Evolutionary conservation across 495 filamentous ascomycete species (phyloP), one percentile per base, ranked within the genome.

Genomic region (Parathielavia appendiculata): DNA sequence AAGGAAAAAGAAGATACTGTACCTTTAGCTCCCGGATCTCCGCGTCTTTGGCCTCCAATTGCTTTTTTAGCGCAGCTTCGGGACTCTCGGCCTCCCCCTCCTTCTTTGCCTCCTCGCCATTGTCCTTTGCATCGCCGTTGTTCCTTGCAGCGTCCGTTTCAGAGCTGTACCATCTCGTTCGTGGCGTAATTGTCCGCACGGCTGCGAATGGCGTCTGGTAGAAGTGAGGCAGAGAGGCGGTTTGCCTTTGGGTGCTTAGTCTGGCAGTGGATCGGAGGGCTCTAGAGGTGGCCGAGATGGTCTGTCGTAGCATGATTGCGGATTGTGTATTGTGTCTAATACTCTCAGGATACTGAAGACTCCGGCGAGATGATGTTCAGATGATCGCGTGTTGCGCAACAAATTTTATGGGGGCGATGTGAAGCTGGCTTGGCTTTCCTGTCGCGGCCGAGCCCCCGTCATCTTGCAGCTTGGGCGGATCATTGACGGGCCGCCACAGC

Each of bases 1-100:
- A 16, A 6, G 23, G 17, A 22, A 32, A 32, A 50, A 41, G 64
- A 71, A 40, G 26, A 6, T 30, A 30, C 26, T 30, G 26, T 76
- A 96, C 93, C 84, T 96, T 97, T 72, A 92, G 78, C 47, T 96
- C 90, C 60, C 88, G 73, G 36, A 84, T 81, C 69, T 97, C 92
- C 70, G 84, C 86, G 44, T 88, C 85, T 79, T 92, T 95, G 49
- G 83, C 79, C 71, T 96, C 91, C 10, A 96, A 71, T 78, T 95
- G 85, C 69, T 83, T 57, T 30, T 44, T 57, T 12, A 57, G 46
- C 9, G 66, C 66, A 40, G 70, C 69, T 20, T 69, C 70, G 44
- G 60, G 64, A 74, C 44, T 71, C 73, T 56, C 66, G 58, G 45
- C 61, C 62, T 67, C 53, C 62, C 65, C 44, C 70, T 63, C 26